These are phyloP conservation scores for Lolium perenne DNA, from an alignment of 176 grass and related monocot species.

Conservation along the genomic window DNA sequence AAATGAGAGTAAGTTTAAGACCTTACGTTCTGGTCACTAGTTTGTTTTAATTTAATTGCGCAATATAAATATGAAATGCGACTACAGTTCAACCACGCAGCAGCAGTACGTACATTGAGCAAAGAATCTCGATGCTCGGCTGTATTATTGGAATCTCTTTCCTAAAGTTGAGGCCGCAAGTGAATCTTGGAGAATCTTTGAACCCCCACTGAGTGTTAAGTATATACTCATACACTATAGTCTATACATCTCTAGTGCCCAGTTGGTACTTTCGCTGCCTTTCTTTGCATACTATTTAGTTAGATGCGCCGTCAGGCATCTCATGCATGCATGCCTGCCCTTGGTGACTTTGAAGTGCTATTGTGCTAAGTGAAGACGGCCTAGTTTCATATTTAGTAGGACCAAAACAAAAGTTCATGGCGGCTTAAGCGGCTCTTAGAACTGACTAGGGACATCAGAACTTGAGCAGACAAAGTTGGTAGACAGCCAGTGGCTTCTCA, in stretches of 20 bases:
- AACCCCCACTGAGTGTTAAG: not conserved
- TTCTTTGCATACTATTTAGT: not conserved
- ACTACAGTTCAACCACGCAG: not conserved
- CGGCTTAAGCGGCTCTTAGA: conserved; percentile 28
- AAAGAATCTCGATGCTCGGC: conserved; percentile 23
- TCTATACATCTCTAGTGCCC: not conserved
- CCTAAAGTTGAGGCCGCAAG: not conserved
- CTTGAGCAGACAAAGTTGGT: conserved; percentile 12
- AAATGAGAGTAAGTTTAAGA: not conserved
- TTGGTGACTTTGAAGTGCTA: conserved; percentile 14
- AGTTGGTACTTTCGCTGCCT: conserved; percentile 23
- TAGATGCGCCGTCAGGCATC: not conserved
- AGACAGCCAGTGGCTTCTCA: not conserved
- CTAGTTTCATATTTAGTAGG: not conserved
- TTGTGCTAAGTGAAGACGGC: not conserved
- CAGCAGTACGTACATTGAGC: not conserved
- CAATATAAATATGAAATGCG: not conserved
- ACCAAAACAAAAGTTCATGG: not conserved
- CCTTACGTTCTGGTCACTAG: not conserved
- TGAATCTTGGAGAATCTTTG: conserved; percentile 37
- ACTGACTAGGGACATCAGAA: not conserved
- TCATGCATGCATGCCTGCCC: not conserved
- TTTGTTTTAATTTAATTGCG: not conserved
- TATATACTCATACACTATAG: not conserved
- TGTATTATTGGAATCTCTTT: conserved; percentile 34